These are phyloP conservation scores for Dryas integrifolia DNA, from an alignment of 331 rosid species.

Conservation along the genomic window DNA sequence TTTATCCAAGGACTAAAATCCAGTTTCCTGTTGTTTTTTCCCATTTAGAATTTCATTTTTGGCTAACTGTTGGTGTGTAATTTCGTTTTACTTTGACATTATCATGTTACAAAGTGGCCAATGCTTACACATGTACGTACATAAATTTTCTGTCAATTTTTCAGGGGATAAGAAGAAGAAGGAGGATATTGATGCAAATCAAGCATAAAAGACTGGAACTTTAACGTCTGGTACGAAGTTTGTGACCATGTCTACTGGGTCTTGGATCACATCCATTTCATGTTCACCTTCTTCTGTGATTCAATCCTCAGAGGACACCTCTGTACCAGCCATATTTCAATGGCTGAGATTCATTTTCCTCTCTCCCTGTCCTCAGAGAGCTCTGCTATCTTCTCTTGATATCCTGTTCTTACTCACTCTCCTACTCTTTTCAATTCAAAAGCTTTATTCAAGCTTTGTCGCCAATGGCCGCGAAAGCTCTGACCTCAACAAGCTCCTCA, in stretches of 20 bases:
- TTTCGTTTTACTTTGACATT: too few relatives aligned
- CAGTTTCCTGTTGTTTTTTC: too few relatives aligned
- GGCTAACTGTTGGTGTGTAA: too few relatives aligned
- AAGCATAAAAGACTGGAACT: not conserved
- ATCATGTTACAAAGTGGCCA: not conserved
- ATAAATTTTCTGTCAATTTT: constrained; percentile 7
- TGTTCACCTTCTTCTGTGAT: constrained; percentile 49
- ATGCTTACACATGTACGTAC: not conserved
- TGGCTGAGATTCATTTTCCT: constrained; percentile 76
- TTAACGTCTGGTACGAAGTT: not conserved
- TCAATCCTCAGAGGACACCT: constrained; percentile 37
- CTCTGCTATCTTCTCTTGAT: constrained; percentile 51
- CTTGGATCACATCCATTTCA: constrained; percentile 63
- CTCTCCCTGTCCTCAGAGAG: constrained; percentile 88
- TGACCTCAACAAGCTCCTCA: constrained; percentile 53
- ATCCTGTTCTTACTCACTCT: constrained; percentile 49
- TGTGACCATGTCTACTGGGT: constrained; percentile 31
- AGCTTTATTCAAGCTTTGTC: constrained; percentile 47
- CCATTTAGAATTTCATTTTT: not conserved
- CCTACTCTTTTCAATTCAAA: constrained; percentile 44
- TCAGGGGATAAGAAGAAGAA: constrained; percentile 13
- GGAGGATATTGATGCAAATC: not conserved
- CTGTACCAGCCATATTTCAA: constrained; percentile 36
- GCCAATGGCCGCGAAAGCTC: constrained; percentile 26
- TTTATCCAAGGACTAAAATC: too few relatives aligned